Conservation (phyloP, 352 stramenopile species). For the Pythium aquatile region DNA sequence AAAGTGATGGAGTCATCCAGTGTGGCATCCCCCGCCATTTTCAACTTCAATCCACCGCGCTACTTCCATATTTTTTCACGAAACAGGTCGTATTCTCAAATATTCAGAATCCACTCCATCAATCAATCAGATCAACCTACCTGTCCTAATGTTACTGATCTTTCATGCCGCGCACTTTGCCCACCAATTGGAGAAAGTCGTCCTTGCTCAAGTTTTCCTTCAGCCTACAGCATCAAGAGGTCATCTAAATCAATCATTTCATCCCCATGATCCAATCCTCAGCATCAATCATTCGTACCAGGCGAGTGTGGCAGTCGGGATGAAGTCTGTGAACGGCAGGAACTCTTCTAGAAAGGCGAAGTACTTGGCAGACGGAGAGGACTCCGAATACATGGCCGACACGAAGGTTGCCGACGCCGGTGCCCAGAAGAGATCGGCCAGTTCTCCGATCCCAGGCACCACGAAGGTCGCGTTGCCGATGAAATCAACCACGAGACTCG, state of each 20-base stretch:
- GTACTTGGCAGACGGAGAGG: constrained; percentile 86
- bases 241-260: constrained; percentile 1
- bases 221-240: constrained; percentile 32
- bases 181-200: constrained; percentile 34
- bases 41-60: background rate
- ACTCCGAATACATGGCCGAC: constrained; percentile 89
- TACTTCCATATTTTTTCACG: background rate
- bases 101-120: background rate
- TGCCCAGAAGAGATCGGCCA: constrained; percentile 91
- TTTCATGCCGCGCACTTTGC: constrained; percentile 1
- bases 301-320: constrained; percentile 92
- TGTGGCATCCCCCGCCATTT: background rate
- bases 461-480: constrained; percentile 88
- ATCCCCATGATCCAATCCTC: background rate
- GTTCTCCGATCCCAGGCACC: constrained; percentile 86
- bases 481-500: constrained; percentile 87
- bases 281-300: constrained; percentile 49
- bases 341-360: constrained; percentile 79
- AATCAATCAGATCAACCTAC: background rate
- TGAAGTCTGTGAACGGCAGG: constrained; percentile 94
- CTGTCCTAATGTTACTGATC: background rate
- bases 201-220: constrained; percentile 53
- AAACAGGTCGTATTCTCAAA: background rate
- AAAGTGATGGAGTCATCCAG: background rate
- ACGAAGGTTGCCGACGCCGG: constrained; percentile 88